These are phyloP conservation scores for Pelargonium exstipulatum DNA, from an alignment of 441 rosid genomes.

Conservation along the genomic window DNA sequence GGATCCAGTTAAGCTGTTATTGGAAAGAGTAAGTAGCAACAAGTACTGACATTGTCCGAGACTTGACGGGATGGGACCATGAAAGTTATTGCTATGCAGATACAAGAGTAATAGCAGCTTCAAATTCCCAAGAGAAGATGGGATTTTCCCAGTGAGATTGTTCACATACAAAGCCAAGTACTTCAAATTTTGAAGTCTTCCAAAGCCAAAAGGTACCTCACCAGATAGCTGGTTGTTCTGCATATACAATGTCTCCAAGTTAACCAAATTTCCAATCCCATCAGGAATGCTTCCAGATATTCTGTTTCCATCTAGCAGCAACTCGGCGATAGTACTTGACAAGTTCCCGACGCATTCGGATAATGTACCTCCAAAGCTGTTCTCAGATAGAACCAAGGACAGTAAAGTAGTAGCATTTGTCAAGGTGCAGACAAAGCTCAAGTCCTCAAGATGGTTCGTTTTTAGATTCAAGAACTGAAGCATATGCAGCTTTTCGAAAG, in stretches of 20 bases:
- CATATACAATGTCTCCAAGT: background rate
- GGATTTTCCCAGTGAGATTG: conserved; percentile 13
- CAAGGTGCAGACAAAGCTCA: conserved; percentile 22
- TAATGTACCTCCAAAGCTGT: conserved; percentile 21
- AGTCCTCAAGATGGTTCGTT: conserved; percentile 20
- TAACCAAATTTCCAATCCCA: conserved; percentile 8
- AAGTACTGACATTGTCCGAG: conserved; percentile 13
- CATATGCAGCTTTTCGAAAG: background rate
- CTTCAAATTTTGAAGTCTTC: conserved; percentile 1
- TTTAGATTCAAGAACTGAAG: background rate
- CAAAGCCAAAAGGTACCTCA: background rate
- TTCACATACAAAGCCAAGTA: background rate
- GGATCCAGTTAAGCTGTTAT: conserved; percentile 15
- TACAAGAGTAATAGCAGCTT: background rate
- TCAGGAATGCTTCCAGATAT: conserved; percentile 16
- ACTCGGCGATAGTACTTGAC: background rate
- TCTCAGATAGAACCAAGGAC: background rate
- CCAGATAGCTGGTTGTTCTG: conserved; percentile 17
- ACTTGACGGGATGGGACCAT: conserved; percentile 15
- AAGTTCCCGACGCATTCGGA: conserved; percentile 22
- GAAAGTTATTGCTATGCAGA: background rate
- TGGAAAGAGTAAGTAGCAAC: background rate
- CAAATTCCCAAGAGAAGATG: conserved; percentile 16
- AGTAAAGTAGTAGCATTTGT: conserved; percentile 13
- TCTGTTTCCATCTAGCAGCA: background rate